Evolutionary conservation across 306 rosid genomes (phyloP).

Genomic region (Cucumis hystrix): DNA sequence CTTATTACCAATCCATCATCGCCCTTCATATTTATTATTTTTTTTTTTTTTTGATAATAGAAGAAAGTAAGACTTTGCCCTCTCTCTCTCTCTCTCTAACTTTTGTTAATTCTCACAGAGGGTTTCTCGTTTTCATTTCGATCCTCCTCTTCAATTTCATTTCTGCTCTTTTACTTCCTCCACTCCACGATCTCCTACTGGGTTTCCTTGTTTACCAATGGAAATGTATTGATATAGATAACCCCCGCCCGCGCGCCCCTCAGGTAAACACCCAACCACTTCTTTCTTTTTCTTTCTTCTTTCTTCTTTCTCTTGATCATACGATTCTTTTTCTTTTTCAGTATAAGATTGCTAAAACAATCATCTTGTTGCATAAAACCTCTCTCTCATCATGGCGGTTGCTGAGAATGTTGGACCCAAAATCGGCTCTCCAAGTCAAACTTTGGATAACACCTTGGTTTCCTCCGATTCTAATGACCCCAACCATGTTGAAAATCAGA

Average conservation of each 20-base stretch:
- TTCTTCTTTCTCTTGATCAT: background rate
- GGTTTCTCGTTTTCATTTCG: background rate
- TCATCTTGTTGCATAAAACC: background rate
- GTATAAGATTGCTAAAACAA: background rate
- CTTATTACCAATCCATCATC: background rate
- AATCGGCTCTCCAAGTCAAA: slow-evolving; percentile 22
- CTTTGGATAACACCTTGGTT: slow-evolving; percentile 41
- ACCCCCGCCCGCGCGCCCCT: background rate
- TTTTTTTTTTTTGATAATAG: background rate
- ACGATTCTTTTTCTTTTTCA: background rate
- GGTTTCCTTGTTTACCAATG: background rate
- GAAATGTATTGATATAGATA: background rate
- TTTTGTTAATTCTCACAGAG: background rate
- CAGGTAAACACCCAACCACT: background rate
- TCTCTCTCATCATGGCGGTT: slow-evolving; percentile 61
- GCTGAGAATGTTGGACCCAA: slow-evolving; percentile 54
- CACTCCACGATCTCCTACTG: slow-evolving; percentile 3
- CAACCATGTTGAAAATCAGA: slow-evolving; percentile 47
- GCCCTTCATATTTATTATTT: background rate
- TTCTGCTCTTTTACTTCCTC: background rate
- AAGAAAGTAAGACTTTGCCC: background rate
- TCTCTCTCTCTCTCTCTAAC: background rate
- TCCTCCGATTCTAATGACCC: slow-evolving; percentile 31
- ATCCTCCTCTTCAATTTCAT: background rate
- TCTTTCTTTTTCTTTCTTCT: background rate